Base-by-base conservation (phyloP, 495 filamentous ascomycete species). In the Penicillium diatomitis region DNA sequence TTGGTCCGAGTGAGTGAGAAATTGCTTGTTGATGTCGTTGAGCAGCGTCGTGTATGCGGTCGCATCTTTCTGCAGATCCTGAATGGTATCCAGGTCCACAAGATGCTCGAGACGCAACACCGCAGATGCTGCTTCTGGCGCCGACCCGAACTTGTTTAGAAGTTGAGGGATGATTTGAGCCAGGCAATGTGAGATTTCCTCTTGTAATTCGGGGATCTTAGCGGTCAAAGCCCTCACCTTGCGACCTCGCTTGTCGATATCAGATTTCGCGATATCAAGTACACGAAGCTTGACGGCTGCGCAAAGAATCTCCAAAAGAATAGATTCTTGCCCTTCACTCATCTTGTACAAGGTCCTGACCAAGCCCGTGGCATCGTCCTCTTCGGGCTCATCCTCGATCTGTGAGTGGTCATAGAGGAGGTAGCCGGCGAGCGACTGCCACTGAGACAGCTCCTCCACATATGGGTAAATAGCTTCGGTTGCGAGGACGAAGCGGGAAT, bases 1-100 rank as follows among this genome's bases (percentile, higher is more conserved):
- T 42, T 86, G 81, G 54, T 95, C 85, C 4, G 86, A 86, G 58
- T 98, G 92, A 0, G 88, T 83, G 41, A 90, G 78, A 66, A 97
- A 97, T 59, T 97, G 92, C 50, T 85, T 86, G 54, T 87, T 88
- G 57, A 97, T 91, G 54, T 97, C 91, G 52, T 95, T 92, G 2
- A 98, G 73, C 20, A 97, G 68, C 9, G 88, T 80, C 0, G 78
- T 78, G 64, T 94, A 95, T 0, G 84, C 84, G 0, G 86, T 82
- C 2, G 86, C 82, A 56, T 90, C 86, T 62, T 95, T 88, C 20
- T 90, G 84, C 8, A 97, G 71, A 57, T 95, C 87, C 59, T 92
- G 84, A 62, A 96, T 92, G 27, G 92, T 80, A 43, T 88, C 85
- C 3, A 96, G 76, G 55, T 96, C 86, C 11, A 98, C 79, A 20